phyloP scores from a whole-genome alignment of 73 alveolate genomes.

The Tetrahymena borealis region DNA sequence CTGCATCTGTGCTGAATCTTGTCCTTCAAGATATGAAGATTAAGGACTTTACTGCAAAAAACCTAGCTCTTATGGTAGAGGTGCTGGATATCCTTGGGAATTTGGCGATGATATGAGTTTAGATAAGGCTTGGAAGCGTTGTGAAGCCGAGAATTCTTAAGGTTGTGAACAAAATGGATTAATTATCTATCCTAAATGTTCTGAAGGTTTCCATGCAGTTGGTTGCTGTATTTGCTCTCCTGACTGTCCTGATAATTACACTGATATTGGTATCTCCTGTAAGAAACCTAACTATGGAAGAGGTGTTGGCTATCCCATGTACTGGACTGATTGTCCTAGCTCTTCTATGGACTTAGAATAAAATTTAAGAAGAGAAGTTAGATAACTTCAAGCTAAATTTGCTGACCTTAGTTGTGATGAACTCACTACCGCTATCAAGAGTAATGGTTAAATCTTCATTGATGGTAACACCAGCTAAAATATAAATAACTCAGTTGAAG shows the following conservation, averaged over 20 bases:
- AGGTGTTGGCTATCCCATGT: slow-evolving; percentile 45
- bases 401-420: background rate
- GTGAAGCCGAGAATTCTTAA: slow-evolving; percentile 14
- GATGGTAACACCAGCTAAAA: background rate
- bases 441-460: background rate
- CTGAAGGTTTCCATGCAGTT: slow-evolving; percentile 21
- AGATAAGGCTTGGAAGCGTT: background rate
- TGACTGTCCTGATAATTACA: slow-evolving; percentile 11
- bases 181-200: slow-evolving; percentile 34
- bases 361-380: background rate
- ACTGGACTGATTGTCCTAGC: slow-evolving; percentile 7
- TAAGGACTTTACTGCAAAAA: slow-evolving; percentile 37
- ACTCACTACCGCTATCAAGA: background rate
- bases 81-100: slow-evolving; percentile 31
- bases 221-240: slow-evolving; percentile 50
- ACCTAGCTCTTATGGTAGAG: slow-evolving; percentile 50
- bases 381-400: background rate
- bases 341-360: background rate
- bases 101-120: background rate
- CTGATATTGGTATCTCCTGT: slow-evolving; percentile 42
- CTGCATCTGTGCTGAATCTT: slow-evolving; percentile 35
- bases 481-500: background rate
- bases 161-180: slow-evolving; percentile 44
- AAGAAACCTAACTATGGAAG: slow-evolving; percentile 36
- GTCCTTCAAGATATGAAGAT: slow-evolving; percentile 36